Conservation (phyloP, 768 basidiomycete species). For the Crepidotus variabilis region DNA sequence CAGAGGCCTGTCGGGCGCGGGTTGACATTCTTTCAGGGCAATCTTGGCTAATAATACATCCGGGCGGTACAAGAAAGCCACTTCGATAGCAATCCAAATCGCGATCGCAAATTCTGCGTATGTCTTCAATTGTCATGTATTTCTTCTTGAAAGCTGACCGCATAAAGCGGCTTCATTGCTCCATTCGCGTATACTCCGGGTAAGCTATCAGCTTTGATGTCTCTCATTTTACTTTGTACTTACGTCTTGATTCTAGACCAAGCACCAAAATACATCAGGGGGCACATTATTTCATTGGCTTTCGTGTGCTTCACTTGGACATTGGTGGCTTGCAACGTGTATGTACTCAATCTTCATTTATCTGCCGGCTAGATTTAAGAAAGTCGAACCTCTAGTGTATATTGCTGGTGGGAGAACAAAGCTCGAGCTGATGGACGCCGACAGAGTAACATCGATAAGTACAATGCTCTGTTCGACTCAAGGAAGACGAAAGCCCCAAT, state of each 20-base stretch:
- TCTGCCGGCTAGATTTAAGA: background rate
- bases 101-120: constrained; percentile 54
- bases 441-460: constrained; percentile 44
- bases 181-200: constrained; percentile 59
- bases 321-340: constrained; percentile 54
- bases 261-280: constrained; percentile 52
- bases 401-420: constrained; percentile 61
- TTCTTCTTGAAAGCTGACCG: background rate
- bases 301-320: constrained; percentile 53
- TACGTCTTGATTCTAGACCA: constrained; percentile 40
- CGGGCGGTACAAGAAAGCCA: constrained; percentile 63
- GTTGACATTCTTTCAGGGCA: constrained; percentile 26
- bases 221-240: background rate
- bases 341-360: constrained; percentile 17
- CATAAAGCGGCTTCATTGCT: constrained; percentile 51
- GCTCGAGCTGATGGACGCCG: constrained; percentile 51
- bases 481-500: constrained; percentile 61
- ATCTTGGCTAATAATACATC: constrained; percentile 60
- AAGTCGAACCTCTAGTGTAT: constrained; percentile 28
- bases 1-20: background rate
- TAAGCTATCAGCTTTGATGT: constrained; percentile 12
- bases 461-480: constrained; percentile 43
- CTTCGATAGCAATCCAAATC: constrained; percentile 50
- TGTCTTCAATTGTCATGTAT: background rate
- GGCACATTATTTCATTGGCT: constrained; percentile 57